phyloP scores from a whole-genome alignment of 2,329 filamentous ascomycete species.

The Fusarium tjaetaba region DNA sequence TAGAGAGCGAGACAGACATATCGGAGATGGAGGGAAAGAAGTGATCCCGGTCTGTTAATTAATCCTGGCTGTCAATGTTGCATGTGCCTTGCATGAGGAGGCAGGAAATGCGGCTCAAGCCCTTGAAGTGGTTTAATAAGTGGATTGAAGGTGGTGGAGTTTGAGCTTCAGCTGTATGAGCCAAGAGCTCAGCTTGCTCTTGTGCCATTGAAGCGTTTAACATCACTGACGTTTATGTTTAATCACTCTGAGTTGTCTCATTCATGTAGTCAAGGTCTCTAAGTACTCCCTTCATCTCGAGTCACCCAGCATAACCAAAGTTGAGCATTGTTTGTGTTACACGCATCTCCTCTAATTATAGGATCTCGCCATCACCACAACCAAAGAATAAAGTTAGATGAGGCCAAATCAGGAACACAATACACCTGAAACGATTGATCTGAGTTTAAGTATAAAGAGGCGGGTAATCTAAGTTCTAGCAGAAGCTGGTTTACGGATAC shows the following conservation, averaged over 20 bases:
- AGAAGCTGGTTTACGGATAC: not conserved
- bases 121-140: constrained; percentile 18
- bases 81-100: constrained; percentile 34
- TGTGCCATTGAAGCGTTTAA: not conserved
- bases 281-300: not conserved
- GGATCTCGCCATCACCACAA: not conserved
- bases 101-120: constrained; percentile 12
- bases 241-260: not conserved
- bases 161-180: not conserved
- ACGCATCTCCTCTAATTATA: not conserved
- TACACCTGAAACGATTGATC: not conserved
- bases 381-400: not conserved
- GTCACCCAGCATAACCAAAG: not conserved
- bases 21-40: not conserved
- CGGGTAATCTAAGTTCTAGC: not conserved
- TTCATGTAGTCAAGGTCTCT: not conserved
- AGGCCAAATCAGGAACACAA: not conserved
- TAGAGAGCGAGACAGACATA: constrained; percentile 1
- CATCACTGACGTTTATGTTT: not conserved
- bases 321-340: not conserved
- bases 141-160: constrained; percentile 15
- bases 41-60: constrained; percentile 1
- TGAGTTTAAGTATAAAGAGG: not conserved
- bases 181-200: constrained; percentile 2
- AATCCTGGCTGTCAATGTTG: not conserved